Percentiles rank a stretch among this genome's conserved stretches.
phyloP scores from a whole-genome alignment of 208 protist genomes.

The Wallacemonas rigidus region DNA sequence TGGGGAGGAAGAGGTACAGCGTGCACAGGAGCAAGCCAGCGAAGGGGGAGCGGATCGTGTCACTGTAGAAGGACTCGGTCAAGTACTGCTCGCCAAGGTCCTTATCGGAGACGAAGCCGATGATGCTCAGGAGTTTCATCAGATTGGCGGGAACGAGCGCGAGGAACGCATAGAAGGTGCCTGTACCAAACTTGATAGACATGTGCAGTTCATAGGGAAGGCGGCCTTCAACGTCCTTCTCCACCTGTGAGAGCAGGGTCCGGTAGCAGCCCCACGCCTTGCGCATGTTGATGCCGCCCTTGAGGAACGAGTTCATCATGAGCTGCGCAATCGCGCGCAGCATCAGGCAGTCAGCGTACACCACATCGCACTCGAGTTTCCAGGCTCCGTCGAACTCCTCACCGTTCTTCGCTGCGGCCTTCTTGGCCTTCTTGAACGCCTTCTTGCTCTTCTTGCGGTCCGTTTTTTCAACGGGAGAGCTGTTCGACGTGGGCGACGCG shows the following conservation, averaged over 20 bases:
- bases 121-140: slow-evolving; percentile 89
- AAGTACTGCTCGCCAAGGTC: slow-evolving; percentile 92
- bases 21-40: slow-evolving; percentile 87
- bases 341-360: slow-evolving; percentile 88
- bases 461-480: slow-evolving; percentile 15
- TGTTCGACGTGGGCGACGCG: background rate
- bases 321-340: slow-evolving; percentile 83
- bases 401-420: slow-evolving; percentile 48
- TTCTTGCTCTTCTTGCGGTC: slow-evolving; percentile 63
- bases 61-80: slow-evolving; percentile 86
- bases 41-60: slow-evolving; percentile 87
- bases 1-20: slow-evolving; percentile 91
- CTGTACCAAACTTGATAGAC: slow-evolving; percentile 89
- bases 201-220: slow-evolving; percentile 86
- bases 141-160: slow-evolving; percentile 84
- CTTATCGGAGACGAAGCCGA: slow-evolving; percentile 91
- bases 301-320: slow-evolving; percentile 92
- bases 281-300: slow-evolving; percentile 89
- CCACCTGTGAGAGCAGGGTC: slow-evolving; percentile 60
- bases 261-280: slow-evolving; percentile 89
- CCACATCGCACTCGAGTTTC: slow-evolving; percentile 91
- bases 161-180: slow-evolving; percentile 90
- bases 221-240: slow-evolving; percentile 68
- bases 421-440: slow-evolving; percentile 54
- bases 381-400: slow-evolving; percentile 69